A percentile compares a stretch with the other conserved stretches of the same genome.
Conservation (phyloP, 768 basidiomycete genomes). For the Pilatotrama ljubarskyi region DNA sequence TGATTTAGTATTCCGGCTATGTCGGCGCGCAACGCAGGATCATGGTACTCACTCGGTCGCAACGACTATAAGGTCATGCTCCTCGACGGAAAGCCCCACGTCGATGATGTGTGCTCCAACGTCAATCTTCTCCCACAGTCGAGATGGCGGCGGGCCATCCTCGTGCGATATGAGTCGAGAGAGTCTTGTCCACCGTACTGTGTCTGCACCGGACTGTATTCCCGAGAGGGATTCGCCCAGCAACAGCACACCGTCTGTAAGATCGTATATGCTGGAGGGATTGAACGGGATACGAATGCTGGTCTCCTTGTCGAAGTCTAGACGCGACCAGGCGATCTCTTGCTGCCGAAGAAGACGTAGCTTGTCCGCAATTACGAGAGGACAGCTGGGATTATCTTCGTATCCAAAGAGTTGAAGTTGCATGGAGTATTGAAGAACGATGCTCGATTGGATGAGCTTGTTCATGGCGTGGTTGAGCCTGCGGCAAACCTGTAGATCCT, state of each 20-base stretch:
- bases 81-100: slow-evolving; percentile 25
- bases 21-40: no score
- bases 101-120: slow-evolving; percentile 25
- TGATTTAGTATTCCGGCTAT: no score
- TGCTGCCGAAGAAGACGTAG: slow-evolving; percentile 12
- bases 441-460: slow-evolving; percentile 18
- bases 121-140: slow-evolving; percentile 19
- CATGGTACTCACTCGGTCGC: slow-evolving; percentile 22
- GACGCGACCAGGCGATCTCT: slow-evolving; percentile 16
- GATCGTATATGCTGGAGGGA: slow-evolving; percentile 29
- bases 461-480: slow-evolving; percentile 11
- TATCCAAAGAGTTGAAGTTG: slow-evolving; percentile 16
- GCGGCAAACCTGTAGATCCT: slow-evolving; percentile 14
- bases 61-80: slow-evolving; percentile 29
- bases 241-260: slow-evolving; percentile 27
- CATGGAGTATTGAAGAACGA: slow-evolving; percentile 22
- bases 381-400: slow-evolving; percentile 19
- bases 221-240: slow-evolving; percentile 22
- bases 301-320: slow-evolving; percentile 15
- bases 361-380: slow-evolving; percentile 18
- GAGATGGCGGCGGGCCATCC: neutral
- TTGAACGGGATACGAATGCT: slow-evolving; percentile 16
- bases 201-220: slow-evolving; percentile 13
- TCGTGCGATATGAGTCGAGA: neutral
- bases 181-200: slow-evolving; percentile 12